phyloP scores from a whole-genome alignment of 768 basidiomycete genomes.

The Hericium coralloides region DNA sequence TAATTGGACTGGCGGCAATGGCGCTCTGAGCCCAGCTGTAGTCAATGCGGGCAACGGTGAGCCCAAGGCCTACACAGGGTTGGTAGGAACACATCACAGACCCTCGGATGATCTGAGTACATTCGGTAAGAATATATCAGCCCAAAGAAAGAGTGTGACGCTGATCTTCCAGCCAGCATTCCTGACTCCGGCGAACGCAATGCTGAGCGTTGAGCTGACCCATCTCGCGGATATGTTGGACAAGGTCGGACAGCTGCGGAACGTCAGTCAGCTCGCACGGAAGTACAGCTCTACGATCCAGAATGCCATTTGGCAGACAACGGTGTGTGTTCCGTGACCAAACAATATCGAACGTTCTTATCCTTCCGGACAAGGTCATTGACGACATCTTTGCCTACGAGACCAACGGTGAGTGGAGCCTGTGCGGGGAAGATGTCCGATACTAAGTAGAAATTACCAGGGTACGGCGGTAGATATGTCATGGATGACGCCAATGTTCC shows the following conservation, averaged over 20 bases:
- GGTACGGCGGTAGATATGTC: conserved; percentile 61
- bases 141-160: not conserved
- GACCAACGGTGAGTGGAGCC: conserved; percentile 43
- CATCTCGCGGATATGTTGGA: conserved; percentile 56
- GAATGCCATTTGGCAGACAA: conserved; percentile 53
- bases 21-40: conserved; percentile 55
- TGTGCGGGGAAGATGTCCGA: not conserved
- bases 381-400: conserved; percentile 70
- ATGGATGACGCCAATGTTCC: conserved; percentile 88
- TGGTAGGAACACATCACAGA: conserved; percentile 69
- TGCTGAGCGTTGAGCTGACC: conserved; percentile 66
- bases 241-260: conserved; percentile 32
- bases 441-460: conserved; percentile 19
- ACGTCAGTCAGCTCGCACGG: conserved; percentile 44
- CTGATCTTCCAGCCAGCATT: conserved; percentile 38
- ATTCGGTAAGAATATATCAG: conserved; percentile 37
- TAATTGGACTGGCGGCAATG: conserved; percentile 71
- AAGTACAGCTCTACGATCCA: conserved; percentile 49
- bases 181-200: conserved; percentile 72
- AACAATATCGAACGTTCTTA: too few relatives aligned
- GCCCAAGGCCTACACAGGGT: conserved; percentile 64
- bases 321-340: conserved; percentile 29
- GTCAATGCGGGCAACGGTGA: conserved; percentile 66
- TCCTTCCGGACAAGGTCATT: conserved; percentile 33
- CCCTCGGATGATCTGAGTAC: conserved; percentile 69